These are phyloP conservation scores for Metschnikowia lachancei DNA, from an alignment of 805 yeast species.

Conservation along the genomic window DNA sequence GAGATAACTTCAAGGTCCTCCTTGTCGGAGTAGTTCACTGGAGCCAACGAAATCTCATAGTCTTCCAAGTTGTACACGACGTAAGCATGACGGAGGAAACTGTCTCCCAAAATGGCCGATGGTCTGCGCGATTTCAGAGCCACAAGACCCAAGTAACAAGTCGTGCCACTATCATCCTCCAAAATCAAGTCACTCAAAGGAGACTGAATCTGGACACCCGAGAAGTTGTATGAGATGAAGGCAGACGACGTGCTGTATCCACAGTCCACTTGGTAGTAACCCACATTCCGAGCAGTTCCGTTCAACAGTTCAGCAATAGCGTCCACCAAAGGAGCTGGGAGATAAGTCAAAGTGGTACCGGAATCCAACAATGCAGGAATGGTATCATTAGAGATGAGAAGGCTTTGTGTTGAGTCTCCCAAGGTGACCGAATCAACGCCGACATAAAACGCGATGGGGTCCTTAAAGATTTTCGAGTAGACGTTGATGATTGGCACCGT, in stretches of 20 bases:
- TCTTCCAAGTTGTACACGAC: constrained; percentile 58
- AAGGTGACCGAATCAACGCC: constrained; percentile 33
- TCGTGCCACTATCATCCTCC: constrained; percentile 6
- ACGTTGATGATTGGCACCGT: constrained; percentile 45
- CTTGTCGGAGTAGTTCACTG: constrained; percentile 26
- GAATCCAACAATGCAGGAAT: constrained; percentile 41
- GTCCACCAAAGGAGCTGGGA: constrained; percentile 36
- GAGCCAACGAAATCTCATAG: constrained; percentile 10
- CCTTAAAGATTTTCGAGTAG: constrained; percentile 5
- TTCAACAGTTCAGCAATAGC: constrained; percentile 12
- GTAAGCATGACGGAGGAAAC: constrained; percentile 59
- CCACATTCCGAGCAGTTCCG: neutral
- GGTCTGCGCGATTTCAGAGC: constrained; percentile 22
- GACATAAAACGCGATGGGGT: constrained; percentile 47
- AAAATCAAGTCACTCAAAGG: constrained; percentile 38
- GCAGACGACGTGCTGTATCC: neutral
- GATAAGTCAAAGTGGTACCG: constrained; percentile 49
- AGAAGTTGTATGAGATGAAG: constrained; percentile 43
- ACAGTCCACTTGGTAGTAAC: constrained; percentile 9
- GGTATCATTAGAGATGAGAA: neutral
- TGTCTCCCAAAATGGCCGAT: constrained; percentile 32
- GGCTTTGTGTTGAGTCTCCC: constrained; percentile 4
- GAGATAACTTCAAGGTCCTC: constrained; percentile 46
- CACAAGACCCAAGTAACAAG: constrained; percentile 27
- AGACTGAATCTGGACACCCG: constrained; percentile 52